phyloP scores from a whole-genome alignment of 192 early-diverging fungal species.

The Coemansia sp. region DNA sequence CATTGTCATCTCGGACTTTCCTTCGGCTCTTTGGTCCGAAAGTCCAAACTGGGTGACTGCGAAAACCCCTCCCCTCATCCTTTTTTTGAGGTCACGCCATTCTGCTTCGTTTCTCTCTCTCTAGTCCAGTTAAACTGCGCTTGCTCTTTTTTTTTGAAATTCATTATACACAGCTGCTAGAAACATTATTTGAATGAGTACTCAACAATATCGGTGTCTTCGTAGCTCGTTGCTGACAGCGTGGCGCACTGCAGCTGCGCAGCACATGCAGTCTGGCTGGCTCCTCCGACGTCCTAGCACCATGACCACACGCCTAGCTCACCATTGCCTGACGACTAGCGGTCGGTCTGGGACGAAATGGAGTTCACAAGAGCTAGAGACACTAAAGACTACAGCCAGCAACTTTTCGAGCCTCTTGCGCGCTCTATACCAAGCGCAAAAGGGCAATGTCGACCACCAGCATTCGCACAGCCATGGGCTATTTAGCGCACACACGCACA shows the following conservation, averaged over 20 bases:
- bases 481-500: constrained; percentile 25
- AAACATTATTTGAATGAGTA: neutral
- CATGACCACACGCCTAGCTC: neutral
- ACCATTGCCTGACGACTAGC: constrained; percentile 4
- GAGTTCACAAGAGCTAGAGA: constrained; percentile 22
- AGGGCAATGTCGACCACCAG: constrained; percentile 8
- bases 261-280: neutral
- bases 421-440: constrained; percentile 4
- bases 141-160: neutral
- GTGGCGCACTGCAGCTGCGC: constrained; percentile 7
- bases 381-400: constrained; percentile 25
- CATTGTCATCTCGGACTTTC: neutral
- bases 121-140: neutral
- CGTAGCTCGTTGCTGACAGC: neutral
- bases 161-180: neutral
- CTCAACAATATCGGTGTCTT: neutral
- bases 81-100: constrained; percentile 6
- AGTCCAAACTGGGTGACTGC: neutral
- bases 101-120: neutral
- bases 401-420: constrained; percentile 44
- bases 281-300: neutral
- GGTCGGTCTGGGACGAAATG: constrained; percentile 12
- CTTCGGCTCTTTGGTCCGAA: constrained; percentile 17
- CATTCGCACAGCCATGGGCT: constrained; percentile 32
- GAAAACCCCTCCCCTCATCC: neutral